These are phyloP conservation scores for Cytidiella melzeri DNA, from an alignment of 768 basidiomycete species.

Conservation along the genomic window DNA sequence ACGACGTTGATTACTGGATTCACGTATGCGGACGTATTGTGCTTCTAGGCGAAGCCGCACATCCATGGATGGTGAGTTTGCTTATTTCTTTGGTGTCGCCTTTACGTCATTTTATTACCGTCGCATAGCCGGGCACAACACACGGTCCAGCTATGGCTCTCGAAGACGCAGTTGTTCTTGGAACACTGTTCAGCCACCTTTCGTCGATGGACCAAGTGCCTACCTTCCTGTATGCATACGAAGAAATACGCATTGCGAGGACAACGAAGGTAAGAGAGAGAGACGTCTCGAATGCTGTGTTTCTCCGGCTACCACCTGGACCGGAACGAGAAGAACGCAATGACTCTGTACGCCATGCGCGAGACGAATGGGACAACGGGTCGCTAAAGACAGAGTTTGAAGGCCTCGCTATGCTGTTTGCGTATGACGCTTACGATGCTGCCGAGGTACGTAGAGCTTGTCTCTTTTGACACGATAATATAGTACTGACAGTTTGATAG, in stretches of 20 bases:
- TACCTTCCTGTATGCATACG: conserved; percentile 46
- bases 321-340: conserved; percentile 42
- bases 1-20: conserved; percentile 40
- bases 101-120: neutral
- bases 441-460: conserved; percentile 31
- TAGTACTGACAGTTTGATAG: neutral
- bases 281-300: conserved; percentile 39
- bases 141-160: conserved; percentile 47
- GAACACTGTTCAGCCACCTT: conserved; percentile 51
- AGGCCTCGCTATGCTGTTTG: conserved; percentile 41
- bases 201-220: conserved; percentile 41
- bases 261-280: conserved; percentile 38
- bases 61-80: conserved; percentile 44
- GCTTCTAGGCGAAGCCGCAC: conserved; percentile 57
- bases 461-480: too few relatives aligned
- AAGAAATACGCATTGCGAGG: conserved; percentile 53
- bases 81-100: conserved; percentile 1
- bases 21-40: conserved; percentile 42
- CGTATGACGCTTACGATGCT: conserved; percentile 47
- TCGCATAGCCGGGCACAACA: conserved; percentile 43
- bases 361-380: conserved; percentile 41
- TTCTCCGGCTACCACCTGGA: conserved; percentile 39
- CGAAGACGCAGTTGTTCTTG: conserved; percentile 59
- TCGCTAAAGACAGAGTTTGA: conserved; percentile 46
- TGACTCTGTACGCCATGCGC: conserved; percentile 28